Base-by-base conservation (phyloP, 768 basidiomycete species). In the Tricholoma furcatifolium region DNA sequence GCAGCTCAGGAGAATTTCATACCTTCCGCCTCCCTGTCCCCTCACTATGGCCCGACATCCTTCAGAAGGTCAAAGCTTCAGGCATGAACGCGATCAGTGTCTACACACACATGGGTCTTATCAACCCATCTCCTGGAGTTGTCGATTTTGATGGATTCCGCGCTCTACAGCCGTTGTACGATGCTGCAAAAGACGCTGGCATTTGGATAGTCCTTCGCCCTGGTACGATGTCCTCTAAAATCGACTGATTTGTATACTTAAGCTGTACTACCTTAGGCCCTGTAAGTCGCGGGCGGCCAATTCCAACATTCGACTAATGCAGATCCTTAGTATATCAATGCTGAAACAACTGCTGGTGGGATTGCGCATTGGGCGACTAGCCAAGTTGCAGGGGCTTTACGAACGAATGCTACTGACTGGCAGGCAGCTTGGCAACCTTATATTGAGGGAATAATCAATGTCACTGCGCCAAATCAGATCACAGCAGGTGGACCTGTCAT, bases 1-100 rank as follows among this genome's bases (percentile, higher is more conserved):
- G 7, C 53, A 91, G 90, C 60, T 89, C 88, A 0, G 91, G 91
- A 52, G 91, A 92, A 66, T 90, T 91, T 65, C 91, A 92, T 61
- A 82, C 88, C 0, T 93, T 88, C 71, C 81, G 89, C 20, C 70
- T 93, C 7, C 91, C 89, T 9, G 85, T 91, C 0, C 88, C 87
- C 14, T 81, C 81, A 3, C 67, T 93, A 50, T 93, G 91, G 90
- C 76, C 82, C 11, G 91, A 92, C 61, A 83, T 93, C 45, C 78
- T 93, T 38, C 84, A 93, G 58, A 93, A 89, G 63, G 73, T 82
- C 54, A 89, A 89, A 61, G 91, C 89, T 4, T 83, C 87, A 0
- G 91, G 91, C 10, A 73, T 93, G 54, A 93, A 92, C 60, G 81
- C 81, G 0, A 70, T 90, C 58, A 88, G 87, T 57, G 79, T 93